Evolutionary conservation across 805 yeast genomes (phyloP).

Genomic region (Yarrowia porcina): DNA sequence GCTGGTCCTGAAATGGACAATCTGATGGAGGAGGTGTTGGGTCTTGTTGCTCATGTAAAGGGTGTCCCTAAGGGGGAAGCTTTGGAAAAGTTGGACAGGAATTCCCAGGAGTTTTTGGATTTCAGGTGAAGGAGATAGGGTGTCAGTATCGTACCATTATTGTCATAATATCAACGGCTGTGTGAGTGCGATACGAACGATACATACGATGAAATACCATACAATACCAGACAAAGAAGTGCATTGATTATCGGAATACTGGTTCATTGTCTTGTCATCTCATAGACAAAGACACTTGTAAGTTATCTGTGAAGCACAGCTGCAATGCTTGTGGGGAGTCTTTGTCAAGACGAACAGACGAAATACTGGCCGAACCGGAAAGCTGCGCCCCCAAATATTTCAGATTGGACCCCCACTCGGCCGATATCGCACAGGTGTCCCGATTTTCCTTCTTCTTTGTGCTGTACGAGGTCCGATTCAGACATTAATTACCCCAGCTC

Average conservation of each 20-base stretch:
- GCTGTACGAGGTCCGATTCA: neutral
- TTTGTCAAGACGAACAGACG: neutral
- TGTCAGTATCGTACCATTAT: too few species aligned
- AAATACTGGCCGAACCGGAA: neutral
- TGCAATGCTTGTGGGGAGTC: neutral
- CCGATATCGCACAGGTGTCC: neutral
- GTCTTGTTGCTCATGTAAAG: neutral
- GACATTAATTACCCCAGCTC: neutral
- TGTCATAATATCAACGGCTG: too few species aligned
- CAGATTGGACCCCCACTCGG: neutral
- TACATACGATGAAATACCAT: too few species aligned
- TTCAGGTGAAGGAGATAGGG: neutral
- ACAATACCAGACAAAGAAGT: too few species aligned
- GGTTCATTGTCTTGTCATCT: too few species aligned
- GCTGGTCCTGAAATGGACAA: conserved; percentile 36
- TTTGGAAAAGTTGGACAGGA: neutral
- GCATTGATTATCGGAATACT: too few species aligned
- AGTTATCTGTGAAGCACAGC: neutral
- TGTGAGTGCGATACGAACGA: neutral
- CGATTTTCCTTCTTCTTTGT: too few species aligned
- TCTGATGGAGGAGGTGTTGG: conserved; percentile 26
- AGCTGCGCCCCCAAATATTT: neutral
- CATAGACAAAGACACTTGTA: neutral
- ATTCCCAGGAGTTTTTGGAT: neutral
- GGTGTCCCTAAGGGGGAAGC: neutral